phyloP scores from a whole-genome alignment of 2,329 filamentous ascomycete species.

The Periconia sp. region DNA sequence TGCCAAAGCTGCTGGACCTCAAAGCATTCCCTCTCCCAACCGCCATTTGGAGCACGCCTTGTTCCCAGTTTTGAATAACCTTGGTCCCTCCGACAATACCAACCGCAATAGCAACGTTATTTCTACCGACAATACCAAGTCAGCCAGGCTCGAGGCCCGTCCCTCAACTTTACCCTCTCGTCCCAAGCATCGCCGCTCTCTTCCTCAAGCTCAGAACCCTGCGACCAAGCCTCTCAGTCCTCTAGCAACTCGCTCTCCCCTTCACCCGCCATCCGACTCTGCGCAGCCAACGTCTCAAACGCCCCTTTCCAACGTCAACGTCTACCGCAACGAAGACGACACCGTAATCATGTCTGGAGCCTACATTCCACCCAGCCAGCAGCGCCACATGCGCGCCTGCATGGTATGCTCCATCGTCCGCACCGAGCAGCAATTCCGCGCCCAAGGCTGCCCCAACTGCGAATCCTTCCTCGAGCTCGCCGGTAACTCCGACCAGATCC shows the following conservation, averaged over 20 bases:
- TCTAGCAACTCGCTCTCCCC: not conserved
- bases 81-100: not conserved
- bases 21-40: not conserved
- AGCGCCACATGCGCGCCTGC: constrained; percentile 89
- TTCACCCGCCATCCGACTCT: not conserved
- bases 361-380: constrained; percentile 73
- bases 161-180: not conserved
- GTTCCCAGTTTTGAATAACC: not conserved
- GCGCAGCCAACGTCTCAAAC: not conserved
- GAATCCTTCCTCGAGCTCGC: constrained; percentile 85
- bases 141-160: not conserved
- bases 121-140: too few species aligned
- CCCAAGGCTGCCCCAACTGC: constrained; percentile 93
- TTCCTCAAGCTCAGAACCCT: not conserved
- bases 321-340: constrained; percentile 18
- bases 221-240: not conserved
- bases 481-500: constrained; percentile 76
- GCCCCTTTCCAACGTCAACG: constrained; percentile 1
- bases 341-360: constrained; percentile 48
- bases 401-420: constrained; percentile 98
- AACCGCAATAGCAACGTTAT: too few species aligned
- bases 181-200: not conserved
- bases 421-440: constrained; percentile 77
- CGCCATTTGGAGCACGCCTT: not conserved
- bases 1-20: constrained; percentile 1